Evolutionary conservation across 202 grass and related monocot genomes (phyloP).

Genomic region (Musa balbisiana): DNA sequence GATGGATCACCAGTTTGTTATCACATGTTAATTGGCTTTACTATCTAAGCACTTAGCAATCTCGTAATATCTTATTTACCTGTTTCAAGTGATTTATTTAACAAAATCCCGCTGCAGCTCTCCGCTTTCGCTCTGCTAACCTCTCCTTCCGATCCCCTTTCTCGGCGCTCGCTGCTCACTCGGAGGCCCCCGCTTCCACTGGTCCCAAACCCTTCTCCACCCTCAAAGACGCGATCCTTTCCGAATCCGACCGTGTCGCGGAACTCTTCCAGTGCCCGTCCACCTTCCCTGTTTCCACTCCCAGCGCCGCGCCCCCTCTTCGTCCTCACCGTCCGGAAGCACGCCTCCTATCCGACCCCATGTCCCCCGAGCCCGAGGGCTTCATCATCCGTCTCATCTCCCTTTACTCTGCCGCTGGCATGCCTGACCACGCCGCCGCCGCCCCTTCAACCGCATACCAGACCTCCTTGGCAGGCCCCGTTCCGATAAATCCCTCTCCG

Average conservation of each 20-base stretch:
- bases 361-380: constrained; percentile 49
- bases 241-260: constrained; percentile 44
- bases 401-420: constrained; percentile 43
- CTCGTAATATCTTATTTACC: too few species aligned
- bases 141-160: too few species aligned
- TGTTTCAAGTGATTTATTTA: too few species aligned
- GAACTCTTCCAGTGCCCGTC: constrained; percentile 55
- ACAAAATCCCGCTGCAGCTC: too few species aligned
- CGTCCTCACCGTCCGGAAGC: constrained; percentile 46
- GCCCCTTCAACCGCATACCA: constrained; percentile 32
- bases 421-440: constrained; percentile 40
- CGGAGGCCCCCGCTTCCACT: too few species aligned
- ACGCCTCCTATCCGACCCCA: constrained; percentile 43
- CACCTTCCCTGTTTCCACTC: constrained; percentile 45
- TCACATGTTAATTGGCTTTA: too few species aligned
- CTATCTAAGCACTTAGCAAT: too few species aligned
- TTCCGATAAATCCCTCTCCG: constrained; percentile 57
- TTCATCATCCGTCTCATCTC: constrained; percentile 60
- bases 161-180: too few species aligned
- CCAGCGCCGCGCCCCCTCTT: constrained; percentile 44
- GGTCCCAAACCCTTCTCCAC: constrained; percentile 21
- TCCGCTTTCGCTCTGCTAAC: too few species aligned
- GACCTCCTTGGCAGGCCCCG: constrained; percentile 18
- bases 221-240: constrained; percentile 50
- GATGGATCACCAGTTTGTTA: too few species aligned